phyloP scores from a whole-genome alignment of 2,329 filamentous ascomycete species.

The Calonectria honghensis region DNA sequence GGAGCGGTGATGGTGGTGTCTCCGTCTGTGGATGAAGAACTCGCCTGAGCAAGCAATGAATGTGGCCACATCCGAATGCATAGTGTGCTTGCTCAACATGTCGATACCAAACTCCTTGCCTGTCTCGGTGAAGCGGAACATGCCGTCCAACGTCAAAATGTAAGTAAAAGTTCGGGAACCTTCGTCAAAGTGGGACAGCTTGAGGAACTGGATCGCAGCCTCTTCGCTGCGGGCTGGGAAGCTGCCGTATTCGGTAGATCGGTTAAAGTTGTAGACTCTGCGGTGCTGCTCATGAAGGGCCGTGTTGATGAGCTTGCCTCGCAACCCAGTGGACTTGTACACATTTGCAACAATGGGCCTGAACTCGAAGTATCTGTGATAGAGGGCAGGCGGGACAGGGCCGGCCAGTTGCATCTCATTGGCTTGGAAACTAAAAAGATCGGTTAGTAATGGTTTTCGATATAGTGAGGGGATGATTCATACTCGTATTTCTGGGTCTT shows the following conservation, averaged over 20 bases:
- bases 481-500: slow-evolving; percentile 86
- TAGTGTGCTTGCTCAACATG: slow-evolving; percentile 94
- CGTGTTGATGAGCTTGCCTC: slow-evolving; percentile 87
- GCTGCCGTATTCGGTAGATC: slow-evolving; percentile 81
- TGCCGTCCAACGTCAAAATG: slow-evolving; percentile 89
- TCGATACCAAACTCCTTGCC: slow-evolving; percentile 97
- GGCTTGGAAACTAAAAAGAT: slow-evolving; percentile 84
- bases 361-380: slow-evolving; percentile 96
- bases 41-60: slow-evolving; percentile 96
- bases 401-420: slow-evolving; percentile 92
- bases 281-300: slow-evolving; percentile 93
- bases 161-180: slow-evolving; percentile 94
- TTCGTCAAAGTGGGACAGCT: slow-evolving; percentile 89
- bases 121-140: slow-evolving; percentile 94
- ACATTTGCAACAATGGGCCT: slow-evolving; percentile 91
- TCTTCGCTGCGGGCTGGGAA: slow-evolving; percentile 81
- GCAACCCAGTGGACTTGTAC: slow-evolving; percentile 86
- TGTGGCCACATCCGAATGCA: slow-evolving; percentile 94
- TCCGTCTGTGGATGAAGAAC: slow-evolving; percentile 85
- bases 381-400: slow-evolving; percentile 86
- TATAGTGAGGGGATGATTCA: slow-evolving; percentile 54
- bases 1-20: slow-evolving; percentile 69
- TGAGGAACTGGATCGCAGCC: slow-evolving; percentile 86
- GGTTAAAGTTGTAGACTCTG: slow-evolving; percentile 92
- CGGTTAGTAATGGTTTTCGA: slow-evolving; percentile 40